A percentile compares a stretch with the other conserved stretches of the same genome.
Evolutionary conservation across 495 filamentous ascomycete species (phyloP).

Genomic region (Penicillium cataractarum): DNA sequence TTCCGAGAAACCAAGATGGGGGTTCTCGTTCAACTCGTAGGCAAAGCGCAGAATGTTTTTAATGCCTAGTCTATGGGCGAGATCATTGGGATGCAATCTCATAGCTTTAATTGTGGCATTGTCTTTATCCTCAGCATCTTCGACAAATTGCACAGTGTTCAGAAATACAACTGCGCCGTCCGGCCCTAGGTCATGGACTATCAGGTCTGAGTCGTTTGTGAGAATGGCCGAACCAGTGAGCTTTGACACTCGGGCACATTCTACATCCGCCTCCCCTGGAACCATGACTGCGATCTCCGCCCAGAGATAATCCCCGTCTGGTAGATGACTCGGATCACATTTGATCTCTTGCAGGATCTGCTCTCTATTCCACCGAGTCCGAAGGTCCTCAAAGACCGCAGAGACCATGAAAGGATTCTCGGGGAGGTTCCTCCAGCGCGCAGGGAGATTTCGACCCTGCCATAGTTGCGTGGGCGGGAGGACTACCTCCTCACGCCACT

Average conservation of each 20-base stretch:
- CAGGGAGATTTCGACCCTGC: conserved; percentile 26
- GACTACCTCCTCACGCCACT: conserved; percentile 10
- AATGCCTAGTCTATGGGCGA: conserved; percentile 46
- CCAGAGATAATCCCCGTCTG: conserved; percentile 44
- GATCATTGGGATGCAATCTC: conserved; percentile 36
- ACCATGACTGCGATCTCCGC: conserved; percentile 56
- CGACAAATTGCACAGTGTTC: conserved; percentile 43
- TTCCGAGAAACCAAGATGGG: conserved; percentile 31
- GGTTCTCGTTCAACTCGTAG: conserved; percentile 34
- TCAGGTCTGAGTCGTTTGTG: conserved; percentile 75
- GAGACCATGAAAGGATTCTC: conserved; percentile 68
- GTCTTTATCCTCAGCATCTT: conserved; percentile 19
- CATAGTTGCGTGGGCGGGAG: conserved; percentile 31
- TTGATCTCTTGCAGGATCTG: conserved; percentile 25
- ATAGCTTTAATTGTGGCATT: conserved; percentile 37
- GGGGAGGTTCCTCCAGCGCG: conserved; percentile 45
- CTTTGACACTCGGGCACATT: conserved; percentile 63
- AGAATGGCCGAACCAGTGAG: conserved; percentile 56
- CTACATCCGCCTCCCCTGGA: conserved; percentile 71
- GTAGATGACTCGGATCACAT: neutral
- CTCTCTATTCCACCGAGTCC: conserved; percentile 35
- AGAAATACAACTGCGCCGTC: conserved; percentile 63
- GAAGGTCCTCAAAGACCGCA: conserved; percentile 65
- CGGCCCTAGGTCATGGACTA: conserved; percentile 65
- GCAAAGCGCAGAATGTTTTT: conserved; percentile 37